Evolutionary conservation across 1,284 basidiomycete species (phyloP), one percentile per base, ranked within the genome.

Genomic region (Abortiporus biennis): DNA sequence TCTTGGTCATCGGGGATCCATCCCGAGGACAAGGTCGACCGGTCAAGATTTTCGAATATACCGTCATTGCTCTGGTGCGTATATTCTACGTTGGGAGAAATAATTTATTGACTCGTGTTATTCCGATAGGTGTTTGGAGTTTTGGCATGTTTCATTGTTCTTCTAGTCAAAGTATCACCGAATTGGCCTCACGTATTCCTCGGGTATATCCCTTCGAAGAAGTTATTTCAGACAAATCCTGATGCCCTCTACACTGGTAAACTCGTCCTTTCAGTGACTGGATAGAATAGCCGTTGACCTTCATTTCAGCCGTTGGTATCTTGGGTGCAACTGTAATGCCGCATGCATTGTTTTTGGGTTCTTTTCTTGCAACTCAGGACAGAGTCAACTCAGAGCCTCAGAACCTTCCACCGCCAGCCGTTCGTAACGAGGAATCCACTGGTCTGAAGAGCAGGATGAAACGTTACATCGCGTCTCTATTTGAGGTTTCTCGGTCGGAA

Each of bases 291-390:
- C 22, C 24, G 16, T 30, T 24, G 24, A 34, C 22, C 15, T 27
- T 22, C 25, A 8, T 15, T 27, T 29, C 80, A 22, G 89, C 86
- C 2, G 78, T 88, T 25, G 89, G 89, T 36, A 83, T 91, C 38
- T 54, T 89, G 4, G 87, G 88, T n/a, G 86, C 88, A 1, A 91
- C 88, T 0, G 78, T 89, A 31, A 92, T 82, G 92, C 93, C 93
- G 0, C 94, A 97, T 58, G 84, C 85, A 22, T 71, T 97, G 20
- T 94, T 91, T 67, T 70, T 96, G 2, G 92, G 92, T 6, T 92
- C 88, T 5, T 80, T 84, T 40, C 74, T 94, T 12, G 85, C 88
- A 2, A 89, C 85, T 0, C 81, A 91, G 54, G 49, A 59, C 30
- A 47, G 55, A 20, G 42, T 51, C 12, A 46, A 48, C 4, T 41